Evolutionary conservation across 169 alveolate species (phyloP), one percentile per base, ranked within the genome.

Genomic region (Plasmodium vivax): DNA sequence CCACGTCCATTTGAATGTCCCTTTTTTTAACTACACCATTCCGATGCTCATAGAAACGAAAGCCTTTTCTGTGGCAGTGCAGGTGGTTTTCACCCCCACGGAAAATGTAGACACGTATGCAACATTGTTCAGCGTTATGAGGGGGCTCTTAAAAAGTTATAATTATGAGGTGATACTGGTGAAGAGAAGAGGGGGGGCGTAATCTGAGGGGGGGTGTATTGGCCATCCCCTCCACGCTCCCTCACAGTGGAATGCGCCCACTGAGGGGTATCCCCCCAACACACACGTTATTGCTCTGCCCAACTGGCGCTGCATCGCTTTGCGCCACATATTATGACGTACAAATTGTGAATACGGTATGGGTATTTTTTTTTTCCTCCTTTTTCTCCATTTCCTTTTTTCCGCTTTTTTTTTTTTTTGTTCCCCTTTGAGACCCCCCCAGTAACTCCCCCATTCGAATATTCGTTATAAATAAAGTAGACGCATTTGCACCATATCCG

Each of bases 31-130:
- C 83, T 88, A 88, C 73, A 80, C 79, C 23, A 88, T 88, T 56
- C 94, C 94, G 8, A 56, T 88, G 88, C n/a, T 88, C n/a, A 88
- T 88, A 41, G 41, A 88, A 80, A 79, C 90, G 23, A 88, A 88
- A 80, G n/a, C 74, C 72, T 12, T 47, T 62, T 30, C 68, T 32
- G 38, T 85, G 16, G 94, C 85, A 19, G 84, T 88, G 10, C 82
- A 88, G 47, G 36, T 34, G 30, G 19, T 88, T 9, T 88, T 79
- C 23, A 62, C 47, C 83, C 27, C 73, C 19, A 27, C 12, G 32
- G 94, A 88, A 79, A 80, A 88, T 71, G 19, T 88, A 58, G 83
- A 88, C 34, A 43, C 90, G n/a, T 88, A 62, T 58, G 72, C 32
- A 38, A 74, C 47, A 14, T 41, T 68, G 38, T 88, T 79, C 74